phyloP scores from a whole-genome alignment of 768 basidiomycete species.

The Lactarius pseudohatsudake region DNA sequence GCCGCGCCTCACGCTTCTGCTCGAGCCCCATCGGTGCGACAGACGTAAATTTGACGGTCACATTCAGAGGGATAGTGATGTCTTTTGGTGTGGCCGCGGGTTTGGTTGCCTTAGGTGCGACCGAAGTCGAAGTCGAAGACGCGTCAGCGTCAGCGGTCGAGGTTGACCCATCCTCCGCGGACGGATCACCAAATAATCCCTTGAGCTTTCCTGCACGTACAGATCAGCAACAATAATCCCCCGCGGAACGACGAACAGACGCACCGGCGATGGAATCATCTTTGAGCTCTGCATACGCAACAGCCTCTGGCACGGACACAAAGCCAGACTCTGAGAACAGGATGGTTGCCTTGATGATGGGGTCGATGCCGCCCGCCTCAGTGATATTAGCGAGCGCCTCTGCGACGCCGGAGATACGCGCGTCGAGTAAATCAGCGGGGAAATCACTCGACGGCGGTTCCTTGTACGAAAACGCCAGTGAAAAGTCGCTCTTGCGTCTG shows the following conservation, averaged over 20 bases:
- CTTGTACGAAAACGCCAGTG: conserved; percentile 77
- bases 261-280: conserved; percentile 74
- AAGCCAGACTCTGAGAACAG: conserved; percentile 86
- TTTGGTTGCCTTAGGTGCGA: conserved; percentile 32
- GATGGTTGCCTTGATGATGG: conserved; percentile 84
- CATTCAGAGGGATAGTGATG: conserved; percentile 65
- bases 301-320: conserved; percentile 72
- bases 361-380: conserved; percentile 74
- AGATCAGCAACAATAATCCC: conserved; percentile 7
- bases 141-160: conserved; percentile 39
- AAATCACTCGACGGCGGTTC: conserved; percentile 59
- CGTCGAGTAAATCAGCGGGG: conserved; percentile 72
- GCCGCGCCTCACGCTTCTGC: conserved; percentile 71
- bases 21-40: conserved; percentile 74
- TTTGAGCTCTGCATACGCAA: conserved; percentile 79
- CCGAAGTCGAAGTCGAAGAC: conserved; percentile 33
- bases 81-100: conserved; percentile 41
- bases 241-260: conserved; percentile 25
- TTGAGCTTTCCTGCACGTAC: conserved; percentile 71
- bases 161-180: conserved; percentile 35
- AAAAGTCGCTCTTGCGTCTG: conserved; percentile 82
- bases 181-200: conserved; percentile 71
- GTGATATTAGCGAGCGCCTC: conserved; percentile 84
- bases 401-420: conserved; percentile 66
- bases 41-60: conserved; percentile 62